phyloP scores from a whole-genome alignment of 371 early-diverging fungal genomes.

The Lichtheimia ornata region DNA sequence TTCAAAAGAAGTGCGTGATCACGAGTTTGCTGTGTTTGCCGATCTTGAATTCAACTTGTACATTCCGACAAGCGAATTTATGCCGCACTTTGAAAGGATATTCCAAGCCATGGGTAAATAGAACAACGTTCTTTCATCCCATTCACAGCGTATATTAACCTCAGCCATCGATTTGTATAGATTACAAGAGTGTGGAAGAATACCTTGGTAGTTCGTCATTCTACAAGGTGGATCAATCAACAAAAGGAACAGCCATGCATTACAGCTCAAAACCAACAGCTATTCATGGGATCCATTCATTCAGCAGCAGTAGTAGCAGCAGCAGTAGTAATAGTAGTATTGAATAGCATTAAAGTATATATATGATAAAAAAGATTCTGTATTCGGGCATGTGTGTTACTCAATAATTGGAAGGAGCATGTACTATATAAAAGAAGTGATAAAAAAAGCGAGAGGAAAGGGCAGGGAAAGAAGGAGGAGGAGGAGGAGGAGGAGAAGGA shows the following conservation, averaged over 20 bases:
- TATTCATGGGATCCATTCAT: too few relatives aligned
- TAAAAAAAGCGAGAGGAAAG: not conserved
- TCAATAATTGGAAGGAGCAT: too few relatives aligned
- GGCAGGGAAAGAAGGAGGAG: not conserved
- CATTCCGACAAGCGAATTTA: slow-evolving; percentile 76
- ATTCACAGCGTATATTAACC: not conserved
- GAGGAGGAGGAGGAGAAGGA: not conserved
- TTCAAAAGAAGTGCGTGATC: slow-evolving; percentile 75
- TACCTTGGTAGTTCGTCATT: slow-evolving; percentile 55
- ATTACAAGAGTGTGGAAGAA: slow-evolving; percentile 51
- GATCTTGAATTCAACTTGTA: slow-evolving; percentile 85
- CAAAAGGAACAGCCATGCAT: too few relatives aligned
- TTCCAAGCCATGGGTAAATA: slow-evolving; percentile 35
- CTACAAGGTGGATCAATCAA: slow-evolving; percentile 23
- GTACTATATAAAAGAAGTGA: not conserved
- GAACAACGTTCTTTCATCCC: not conserved
- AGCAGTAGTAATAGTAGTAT: too few relatives aligned
- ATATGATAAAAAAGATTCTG: too few relatives aligned
- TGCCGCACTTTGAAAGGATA: slow-evolving; percentile 88
- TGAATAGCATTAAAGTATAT: too few relatives aligned
- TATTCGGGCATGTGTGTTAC: too few relatives aligned
- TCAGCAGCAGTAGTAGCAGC: too few relatives aligned
- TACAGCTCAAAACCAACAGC: too few relatives aligned
- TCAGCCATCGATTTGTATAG: slow-evolving; percentile 13
- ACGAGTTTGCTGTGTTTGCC: slow-evolving; percentile 87